Evolutionary conservation across 768 basidiomycete genomes (phyloP), one percentile per base, ranked within the genome.

Genomic region (Daedaleopsis sinensis): DNA sequence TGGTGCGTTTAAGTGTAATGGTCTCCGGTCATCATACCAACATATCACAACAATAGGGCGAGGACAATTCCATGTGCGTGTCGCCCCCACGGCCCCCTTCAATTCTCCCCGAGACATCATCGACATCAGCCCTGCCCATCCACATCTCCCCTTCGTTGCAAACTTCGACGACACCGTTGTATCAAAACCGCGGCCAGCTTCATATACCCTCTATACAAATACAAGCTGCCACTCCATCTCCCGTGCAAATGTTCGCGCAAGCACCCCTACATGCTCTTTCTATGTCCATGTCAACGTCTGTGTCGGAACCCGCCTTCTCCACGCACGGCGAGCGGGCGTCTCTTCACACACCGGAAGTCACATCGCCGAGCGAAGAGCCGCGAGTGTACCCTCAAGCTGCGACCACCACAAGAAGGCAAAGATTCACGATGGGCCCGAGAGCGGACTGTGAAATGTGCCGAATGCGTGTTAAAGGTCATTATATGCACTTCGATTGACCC

Each of bases 381-480:
- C 57, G 39, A 6, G 61, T 42, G 15, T 50, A 58, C 54, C 51
- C 24, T 19, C 36, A n/a, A 19, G 51, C 32, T 44, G 62, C 27
- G 32, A 63, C 52, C 9, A 62, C 72, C 10, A 61, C 72, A 2
- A 73, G 77, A 59, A 80, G 76, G 59, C 83, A 80, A 62, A 78
- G 84, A 5, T 80, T 89, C 61, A 85, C 83, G 58, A 90, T 90
- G 88, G 88, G 88, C 32, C 89, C 88, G 4, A 82, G 88, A 12
- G 76, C 82, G 3, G 89, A 87, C 68, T 90, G 88, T 67, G 74
- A 85, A 52, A 89, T 88, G 61, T 90, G 89, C 71, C 77, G 80
- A 47, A 72, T 82, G 67, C 81, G 85, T 5, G 81, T 89, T 1
- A 87, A 86, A 69, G 90, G 90, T 3, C 90, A 91, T 68, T 90